Evolutionary conservation across 2,329 filamentous ascomycete genomes (phyloP).

Genomic region (Zymoseptoria brevis): DNA sequence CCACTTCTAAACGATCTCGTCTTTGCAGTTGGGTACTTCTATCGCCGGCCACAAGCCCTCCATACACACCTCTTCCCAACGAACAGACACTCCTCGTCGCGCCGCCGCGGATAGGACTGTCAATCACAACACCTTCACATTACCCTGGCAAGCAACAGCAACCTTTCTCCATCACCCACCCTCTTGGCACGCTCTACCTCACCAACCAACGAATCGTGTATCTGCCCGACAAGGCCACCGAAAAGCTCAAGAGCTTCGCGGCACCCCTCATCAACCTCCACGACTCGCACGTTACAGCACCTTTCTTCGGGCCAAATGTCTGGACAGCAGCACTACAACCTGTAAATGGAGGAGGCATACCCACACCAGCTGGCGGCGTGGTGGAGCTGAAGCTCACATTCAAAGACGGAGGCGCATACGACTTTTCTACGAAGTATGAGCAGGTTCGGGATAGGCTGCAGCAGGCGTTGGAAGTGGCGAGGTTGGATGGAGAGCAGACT

Average conservation of each 20-base stretch:
- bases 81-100: constrained; percentile 77
- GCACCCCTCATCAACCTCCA: constrained; percentile 78
- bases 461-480: constrained; percentile 68
- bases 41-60: constrained; percentile 47
- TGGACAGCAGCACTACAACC: constrained; percentile 78
- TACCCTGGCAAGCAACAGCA: constrained; percentile 54
- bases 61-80: constrained; percentile 73
- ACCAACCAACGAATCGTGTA: constrained; percentile 64
- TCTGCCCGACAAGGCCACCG: constrained; percentile 62
- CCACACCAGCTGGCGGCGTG: constrained; percentile 58
- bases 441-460: constrained; percentile 74
- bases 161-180: constrained; percentile 24
- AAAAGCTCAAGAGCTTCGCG: constrained; percentile 75
- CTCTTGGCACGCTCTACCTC: constrained; percentile 21
- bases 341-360: constrained; percentile 75
- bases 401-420: constrained; percentile 89
- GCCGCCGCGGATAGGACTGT: constrained; percentile 67
- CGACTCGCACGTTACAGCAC: constrained; percentile 77
- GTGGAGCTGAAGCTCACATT: constrained; percentile 82
- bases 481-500: constrained; percentile 28
- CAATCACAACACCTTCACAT: constrained; percentile 47
- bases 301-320: constrained; percentile 87
- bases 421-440: constrained; percentile 78
- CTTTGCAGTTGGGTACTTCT: constrained; percentile 81
- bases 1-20: constrained; percentile 7